Evolutionary conservation across 1,284 basidiomycete species (phyloP).

Genomic region (Puccinia hordei): DNA sequence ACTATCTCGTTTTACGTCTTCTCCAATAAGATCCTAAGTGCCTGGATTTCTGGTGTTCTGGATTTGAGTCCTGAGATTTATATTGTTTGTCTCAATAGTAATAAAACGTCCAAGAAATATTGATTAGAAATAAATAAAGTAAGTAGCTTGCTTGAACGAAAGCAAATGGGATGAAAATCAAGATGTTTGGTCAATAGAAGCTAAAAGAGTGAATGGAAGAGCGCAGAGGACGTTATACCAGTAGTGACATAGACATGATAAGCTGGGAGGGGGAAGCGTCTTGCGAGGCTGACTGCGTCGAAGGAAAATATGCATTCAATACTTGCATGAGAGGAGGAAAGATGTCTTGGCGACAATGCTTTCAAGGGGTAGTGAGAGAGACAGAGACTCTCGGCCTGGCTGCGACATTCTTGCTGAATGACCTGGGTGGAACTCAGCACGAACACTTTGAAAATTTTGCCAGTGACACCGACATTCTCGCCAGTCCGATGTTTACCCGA

Average conservation of each 20-base stretch:
- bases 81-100: too few relatives aligned
- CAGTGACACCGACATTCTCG: too few relatives aligned
- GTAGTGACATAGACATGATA: not conserved
- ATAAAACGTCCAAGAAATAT: too few relatives aligned
- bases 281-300: not conserved
- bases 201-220: not conserved
- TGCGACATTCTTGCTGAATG: not conserved
- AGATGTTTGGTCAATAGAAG: not conserved
- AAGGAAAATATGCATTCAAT: not conserved
- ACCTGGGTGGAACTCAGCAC: not conserved
- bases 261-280: not conserved
- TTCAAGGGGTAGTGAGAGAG: not conserved
- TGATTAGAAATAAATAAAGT: not conserved
- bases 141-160: too few relatives aligned
- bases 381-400: slow-evolving; percentile 1
- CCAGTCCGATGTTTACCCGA: too few relatives aligned
- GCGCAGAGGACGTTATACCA: not conserved
- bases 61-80: not conserved
- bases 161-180: too few relatives aligned
- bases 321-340: slow-evolving; percentile 8
- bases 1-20: not conserved
- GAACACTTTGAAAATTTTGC: too few relatives aligned
- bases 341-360: not conserved
- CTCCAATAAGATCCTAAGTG: not conserved
- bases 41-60: not conserved